Percentiles rank a stretch among this genome's conserved stretches.
phyloP scores from a whole-genome alignment of 2,329 filamentous ascomycete species.

The Exophiala dermatitidis region DNA sequence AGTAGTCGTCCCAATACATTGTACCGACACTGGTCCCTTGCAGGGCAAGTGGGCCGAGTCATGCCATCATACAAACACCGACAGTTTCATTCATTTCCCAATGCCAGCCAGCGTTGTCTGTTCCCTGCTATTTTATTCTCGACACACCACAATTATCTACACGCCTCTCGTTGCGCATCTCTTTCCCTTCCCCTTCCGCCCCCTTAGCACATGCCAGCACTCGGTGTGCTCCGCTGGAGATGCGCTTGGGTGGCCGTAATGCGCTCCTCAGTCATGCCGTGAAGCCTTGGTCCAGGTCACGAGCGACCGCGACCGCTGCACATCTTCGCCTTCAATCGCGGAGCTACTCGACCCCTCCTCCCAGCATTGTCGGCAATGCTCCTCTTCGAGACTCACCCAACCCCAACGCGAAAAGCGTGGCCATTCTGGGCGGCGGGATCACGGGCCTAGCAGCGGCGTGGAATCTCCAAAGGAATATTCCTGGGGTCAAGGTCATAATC shows the following conservation, averaged over 20 bases:
- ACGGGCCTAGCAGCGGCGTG: constrained; percentile 74
- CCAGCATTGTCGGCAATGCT: neutral
- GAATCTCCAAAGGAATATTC: constrained; percentile 64
- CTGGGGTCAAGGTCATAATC: constrained; percentile 64
- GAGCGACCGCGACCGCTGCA: neutral
- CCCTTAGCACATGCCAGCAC: constrained; percentile 10
- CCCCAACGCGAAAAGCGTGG: constrained; percentile 43
- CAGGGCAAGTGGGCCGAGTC: constrained; percentile 1
- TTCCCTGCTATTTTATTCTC: neutral
- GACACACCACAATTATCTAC: neutral
- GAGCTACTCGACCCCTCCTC: constrained; percentile 36
- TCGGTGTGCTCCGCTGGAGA: constrained; percentile 22
- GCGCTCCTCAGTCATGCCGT: constrained; percentile 18
- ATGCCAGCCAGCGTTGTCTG: neutral
- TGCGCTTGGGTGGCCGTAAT: constrained; percentile 23
- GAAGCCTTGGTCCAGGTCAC: constrained; percentile 14
- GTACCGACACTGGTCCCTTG: neutral
- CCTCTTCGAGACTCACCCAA: constrained; percentile 17
- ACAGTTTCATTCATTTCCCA: neutral
- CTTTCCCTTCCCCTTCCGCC: neutral
- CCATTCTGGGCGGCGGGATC: constrained; percentile 72
- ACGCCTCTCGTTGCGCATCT: neutral
- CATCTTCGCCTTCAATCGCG: constrained; percentile 48
- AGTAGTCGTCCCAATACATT: too few relatives aligned
- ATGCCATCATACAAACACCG: neutral